Evolutionary conservation across 208 protist genomes (phyloP), one percentile per base, ranked within the genome.

Genomic region (Angomonas deanei): DNA sequence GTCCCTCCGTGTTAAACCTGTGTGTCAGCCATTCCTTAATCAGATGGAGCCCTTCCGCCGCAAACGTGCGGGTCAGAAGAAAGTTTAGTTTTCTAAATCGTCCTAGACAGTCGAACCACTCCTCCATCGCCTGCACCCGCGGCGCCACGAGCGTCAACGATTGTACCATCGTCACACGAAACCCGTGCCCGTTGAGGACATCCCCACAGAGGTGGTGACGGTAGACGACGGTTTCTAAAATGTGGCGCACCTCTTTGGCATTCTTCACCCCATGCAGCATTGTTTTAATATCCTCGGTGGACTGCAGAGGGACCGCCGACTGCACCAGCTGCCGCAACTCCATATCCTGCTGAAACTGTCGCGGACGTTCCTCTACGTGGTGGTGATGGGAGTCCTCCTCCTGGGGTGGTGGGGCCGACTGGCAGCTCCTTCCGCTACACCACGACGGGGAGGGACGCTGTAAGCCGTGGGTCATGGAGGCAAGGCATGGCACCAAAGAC

Each of bases 121-220:
- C 86, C 49, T 78, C 34, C 68, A 92, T 74, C 49, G 71, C 75
- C 23, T 72, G 55, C 10, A 64, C 78, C 26, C 77, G 78, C 23
- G 81, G 76, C 0, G 82, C 86, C 0, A 80, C 73, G 34, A 47
- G 61, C 1, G 86, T 92, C 28, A 96, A 66, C 34, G 82, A 38
- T 61, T 88, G 84, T 58, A 96, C 54, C 8, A 93, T 70, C 1
- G 72, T 61, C 42, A 93, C 89, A 15, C 89, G 84, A 67, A 78
- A 96, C 4, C 84, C 86, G 55, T 93, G 86, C 17, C 89, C 89
- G 67, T 96, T 96, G 19, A 93, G 64, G 23, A 86, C 54, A 58
- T 96, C 89, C 30, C 77, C 77, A 49, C 80, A 88, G 1, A 96
- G 70, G 50, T 78, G 78, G 47, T 89, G 83, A 23, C 59, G 64